phyloP scores from a whole-genome alignment of 1,284 basidiomycete species.

The Cystobasidium pallidum region DNA sequence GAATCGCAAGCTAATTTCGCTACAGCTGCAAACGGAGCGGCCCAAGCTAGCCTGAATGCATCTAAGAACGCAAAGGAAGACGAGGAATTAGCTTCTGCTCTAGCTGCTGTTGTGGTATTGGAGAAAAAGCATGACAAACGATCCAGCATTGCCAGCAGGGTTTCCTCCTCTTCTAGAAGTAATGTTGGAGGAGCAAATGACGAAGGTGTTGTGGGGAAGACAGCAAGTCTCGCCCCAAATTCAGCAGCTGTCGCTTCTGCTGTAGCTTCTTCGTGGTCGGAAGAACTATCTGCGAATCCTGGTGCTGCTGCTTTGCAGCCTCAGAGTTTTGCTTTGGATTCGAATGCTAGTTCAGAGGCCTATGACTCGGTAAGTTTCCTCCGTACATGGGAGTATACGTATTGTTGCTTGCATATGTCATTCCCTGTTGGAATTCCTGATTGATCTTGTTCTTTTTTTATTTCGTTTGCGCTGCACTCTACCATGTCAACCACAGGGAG shows the following conservation, averaged over 20 bases:
- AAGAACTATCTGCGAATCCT: slow-evolving; percentile 15
- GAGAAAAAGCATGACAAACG: slow-evolving; percentile 5
- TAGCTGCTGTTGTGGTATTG: slow-evolving; percentile 33
- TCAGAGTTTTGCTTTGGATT: slow-evolving; percentile 37
- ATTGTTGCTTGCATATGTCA: neutral
- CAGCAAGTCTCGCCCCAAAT: neutral
- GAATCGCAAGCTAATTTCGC: neutral
- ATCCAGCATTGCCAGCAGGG: slow-evolving; percentile 8
- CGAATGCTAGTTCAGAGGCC: slow-evolving; percentile 20
- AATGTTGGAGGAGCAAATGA: neutral
- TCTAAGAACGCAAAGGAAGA: slow-evolving; percentile 2
- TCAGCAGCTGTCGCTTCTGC: neutral
- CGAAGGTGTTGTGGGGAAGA: neutral
- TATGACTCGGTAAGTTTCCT: neutral
- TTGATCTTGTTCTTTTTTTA: neutral
- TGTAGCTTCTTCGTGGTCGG: slow-evolving; percentile 18
- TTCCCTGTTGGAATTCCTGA: no score
- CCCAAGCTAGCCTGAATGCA: neutral
- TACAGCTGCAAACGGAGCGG: neutral
- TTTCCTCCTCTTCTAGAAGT: slow-evolving; percentile 17
- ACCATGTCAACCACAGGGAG: neutral
- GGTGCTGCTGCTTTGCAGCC: slow-evolving; percentile 9
- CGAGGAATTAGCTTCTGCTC: slow-evolving; percentile 16
- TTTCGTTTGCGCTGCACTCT: neutral
- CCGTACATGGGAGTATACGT: neutral